Evolutionary conservation across 805 yeast species (phyloP), one percentile per base, ranked within the genome.

Genomic region (Candida germanica): DNA sequence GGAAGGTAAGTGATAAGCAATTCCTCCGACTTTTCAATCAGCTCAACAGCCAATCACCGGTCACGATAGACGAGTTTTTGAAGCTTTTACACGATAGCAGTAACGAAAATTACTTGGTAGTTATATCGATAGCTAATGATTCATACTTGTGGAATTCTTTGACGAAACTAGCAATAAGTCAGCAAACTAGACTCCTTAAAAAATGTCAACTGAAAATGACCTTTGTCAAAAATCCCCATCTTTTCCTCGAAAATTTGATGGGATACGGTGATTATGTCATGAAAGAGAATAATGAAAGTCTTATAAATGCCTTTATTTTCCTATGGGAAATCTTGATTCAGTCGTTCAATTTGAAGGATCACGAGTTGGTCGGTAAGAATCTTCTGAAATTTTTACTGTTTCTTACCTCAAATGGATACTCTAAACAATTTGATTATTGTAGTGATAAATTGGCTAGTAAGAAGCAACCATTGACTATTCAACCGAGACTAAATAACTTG

Each of bases 1-100:
- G 43, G 22, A 35, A 36, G 29, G 37, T 58, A 4, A 26, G 60
- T 7, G 40, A 47, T 24, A 52, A 49, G 33, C 48, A 49, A 11
- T 65, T 66, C 39, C 40, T 49, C 4, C 40, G 50, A 3, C 47
- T 66, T 12, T 54, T 49, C 38, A 45, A 48, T 27, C 66, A 63
- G 40, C 45, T 65, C 18, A 51, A 54, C 19, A 40, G 47, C 11
- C 40, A 39, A 13, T 36, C 39, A 2, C 38, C 51, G 3, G 43
- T 61, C 6, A 26, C 46, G 5, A 53, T 54, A 12, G 41, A 48
- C 14, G 61, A 64, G 28, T 58, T 50, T 21, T 45, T 54, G n/a
- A 40, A 42, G 15, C 41, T 64, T 3, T 43, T 64, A 10, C 59
- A 57, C 25, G 40, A 54, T 22, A 33, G 38, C 3, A 29, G 29